Conservation (phyloP, 805 yeast genomes). For the Metschnikowia vanudenii region DNA sequence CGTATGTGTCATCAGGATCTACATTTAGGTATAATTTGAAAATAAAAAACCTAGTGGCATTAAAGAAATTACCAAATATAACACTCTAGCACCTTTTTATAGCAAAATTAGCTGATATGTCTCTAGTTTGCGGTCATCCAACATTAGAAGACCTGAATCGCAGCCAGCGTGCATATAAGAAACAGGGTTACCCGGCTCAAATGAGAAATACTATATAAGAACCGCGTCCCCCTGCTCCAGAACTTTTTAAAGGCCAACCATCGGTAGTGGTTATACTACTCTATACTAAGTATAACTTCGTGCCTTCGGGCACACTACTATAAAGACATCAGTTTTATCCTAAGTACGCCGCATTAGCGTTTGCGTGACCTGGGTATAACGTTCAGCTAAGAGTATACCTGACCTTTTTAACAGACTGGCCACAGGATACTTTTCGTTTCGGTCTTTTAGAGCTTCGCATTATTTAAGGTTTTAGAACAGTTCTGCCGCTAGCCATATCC, state of each 20-base stretch:
- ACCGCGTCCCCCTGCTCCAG: constrained; percentile 15
- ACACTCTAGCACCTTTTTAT: too few species aligned
- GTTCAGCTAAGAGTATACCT: constrained; percentile 66
- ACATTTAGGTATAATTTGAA: too few species aligned
- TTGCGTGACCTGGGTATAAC: constrained; percentile 39
- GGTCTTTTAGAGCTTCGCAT: constrained; percentile 62
- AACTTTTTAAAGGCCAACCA: constrained; percentile 37
- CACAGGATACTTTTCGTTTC: constrained; percentile 74
- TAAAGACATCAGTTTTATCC: constrained; percentile 43
- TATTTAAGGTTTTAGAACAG: constrained; percentile 34
- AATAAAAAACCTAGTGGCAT: too few species aligned
- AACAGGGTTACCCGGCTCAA: constrained; percentile 16
- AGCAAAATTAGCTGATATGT: too few species aligned
- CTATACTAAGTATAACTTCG: constrained; percentile 55
- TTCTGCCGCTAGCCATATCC: constrained; percentile 29
- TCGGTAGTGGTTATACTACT: constrained; percentile 84
- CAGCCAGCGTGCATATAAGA: constrained; percentile 10
- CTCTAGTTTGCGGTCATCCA: not conserved
- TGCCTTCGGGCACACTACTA: constrained; percentile 32
- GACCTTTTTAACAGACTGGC: constrained; percentile 73
- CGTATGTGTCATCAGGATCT: too few species aligned
- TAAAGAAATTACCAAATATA: too few species aligned
- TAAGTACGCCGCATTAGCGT: constrained; percentile 44
- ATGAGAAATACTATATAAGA: constrained; percentile 11
- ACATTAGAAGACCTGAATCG: constrained; percentile 7